Conservation (phyloP, 2,329 filamentous ascomycete species). For the Trichoderma oligosporum region DNA sequence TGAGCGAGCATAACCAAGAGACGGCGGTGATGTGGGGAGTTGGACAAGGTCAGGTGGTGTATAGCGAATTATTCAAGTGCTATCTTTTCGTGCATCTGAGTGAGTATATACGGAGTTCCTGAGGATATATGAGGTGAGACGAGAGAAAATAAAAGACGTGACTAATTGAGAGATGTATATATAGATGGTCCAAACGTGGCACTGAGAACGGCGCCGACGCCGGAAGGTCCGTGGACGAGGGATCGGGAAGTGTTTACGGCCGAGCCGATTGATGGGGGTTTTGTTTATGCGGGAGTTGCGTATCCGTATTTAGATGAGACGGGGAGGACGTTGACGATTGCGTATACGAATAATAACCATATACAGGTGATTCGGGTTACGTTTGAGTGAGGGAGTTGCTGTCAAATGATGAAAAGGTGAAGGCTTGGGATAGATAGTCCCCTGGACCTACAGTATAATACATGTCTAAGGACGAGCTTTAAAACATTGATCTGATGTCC, state of each 20-base stretch:
- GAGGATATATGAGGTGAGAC: background rate
- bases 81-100: conserved; percentile 36
- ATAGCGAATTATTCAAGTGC: conserved; percentile 32
- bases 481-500: too few species aligned
- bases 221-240: conserved; percentile 37
- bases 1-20: conserved; percentile 33
- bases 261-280: conserved; percentile 29
- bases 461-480: too few species aligned
- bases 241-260: conserved; percentile 35
- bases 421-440: too few species aligned
- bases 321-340: conserved; percentile 36
- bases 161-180: background rate
- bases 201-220: conserved; percentile 24
- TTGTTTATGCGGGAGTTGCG: conserved; percentile 37
- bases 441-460: too few species aligned
- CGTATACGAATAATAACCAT: conserved; percentile 40
- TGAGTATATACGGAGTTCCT: background rate
- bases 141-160: background rate
- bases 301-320: conserved; percentile 38
- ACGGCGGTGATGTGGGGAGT: conserved; percentile 39
- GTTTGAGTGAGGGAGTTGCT: conserved; percentile 22
- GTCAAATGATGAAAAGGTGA: too few species aligned
- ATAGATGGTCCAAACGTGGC: conserved; percentile 18
- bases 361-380: conserved; percentile 36
- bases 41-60: conserved; percentile 39